Evolutionary conservation across 352 stramenopile species (phyloP), one percentile per base, ranked within the genome.

Genomic region (Phytophthora nicotianae): DNA sequence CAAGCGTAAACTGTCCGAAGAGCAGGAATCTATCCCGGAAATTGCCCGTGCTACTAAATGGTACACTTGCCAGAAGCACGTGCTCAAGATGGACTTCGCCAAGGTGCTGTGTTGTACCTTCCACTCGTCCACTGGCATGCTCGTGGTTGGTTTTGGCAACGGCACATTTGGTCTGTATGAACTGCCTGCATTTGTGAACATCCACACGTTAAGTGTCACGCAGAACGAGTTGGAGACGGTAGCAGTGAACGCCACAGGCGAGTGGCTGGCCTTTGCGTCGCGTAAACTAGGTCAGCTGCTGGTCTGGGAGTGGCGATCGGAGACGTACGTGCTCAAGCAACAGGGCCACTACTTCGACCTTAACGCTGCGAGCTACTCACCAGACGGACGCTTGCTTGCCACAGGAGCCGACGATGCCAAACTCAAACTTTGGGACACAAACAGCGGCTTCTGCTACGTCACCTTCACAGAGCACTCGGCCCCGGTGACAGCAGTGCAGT

Each of bases 281-380:
- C 91, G 96, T 35, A 95, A 96, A 50, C 94, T 98, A n/a, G 97
- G 98, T n/a, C 98, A 99, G 80, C 74, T 99, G 23, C 81, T 99
- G 16, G 97, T 99, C 29, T 99, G 98, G 98, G 98, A 99, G 68
- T 99, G 98, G 98, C 86, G 98, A 57, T 98, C 93, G 0, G 98
- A 99, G 86, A 99, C 96, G 19, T 99, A 99, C 64, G 95, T 99
- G 42, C 81, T 99, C 11, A 99, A 99, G 77, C 98, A 99, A 76
- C 96, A 99, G 64, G 98, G 98, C 45, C 98, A 99, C 83, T 98
- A 97, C 51, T 99, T 99, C 68, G 97, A 98, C 60, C 89, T 99
- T 62, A 98, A 98, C 64, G 80, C 90, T 42, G 89, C 99, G 40
- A 97, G 97, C 37, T 99, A 99, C 77, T 99, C 95, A 16, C 96